A percentile compares a stretch with the other conserved stretches of the same genome.
phyloP scores from a whole-genome alignment of 1,284 basidiomycete species.

The Microbotryum intermedium region DNA sequence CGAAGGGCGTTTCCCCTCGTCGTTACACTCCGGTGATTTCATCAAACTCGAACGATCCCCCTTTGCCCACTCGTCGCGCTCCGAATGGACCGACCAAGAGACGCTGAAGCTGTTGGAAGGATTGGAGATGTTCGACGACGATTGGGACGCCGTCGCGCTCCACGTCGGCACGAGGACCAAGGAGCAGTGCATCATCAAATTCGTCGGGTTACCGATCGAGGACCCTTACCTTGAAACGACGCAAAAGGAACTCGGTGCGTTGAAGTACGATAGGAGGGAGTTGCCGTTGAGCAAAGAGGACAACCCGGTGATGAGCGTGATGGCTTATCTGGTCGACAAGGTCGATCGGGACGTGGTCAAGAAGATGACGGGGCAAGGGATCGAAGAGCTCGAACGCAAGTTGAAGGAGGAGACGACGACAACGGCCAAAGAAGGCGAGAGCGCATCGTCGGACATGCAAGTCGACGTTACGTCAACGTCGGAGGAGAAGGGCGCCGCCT shows the following conservation, averaged over 20 bases:
- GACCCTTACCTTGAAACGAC: slow-evolving; percentile 61
- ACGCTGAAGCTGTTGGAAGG: slow-evolving; percentile 80
- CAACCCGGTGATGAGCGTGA: slow-evolving; percentile 97
- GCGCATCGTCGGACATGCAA: slow-evolving; percentile 1
- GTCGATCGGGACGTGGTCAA: slow-evolving; percentile 85
- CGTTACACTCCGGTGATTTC: slow-evolving; percentile 96
- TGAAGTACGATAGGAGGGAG: slow-evolving; percentile 57
- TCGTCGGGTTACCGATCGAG: slow-evolving; percentile 93
- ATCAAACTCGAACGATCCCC: slow-evolving; percentile 62
- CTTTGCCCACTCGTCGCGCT: slow-evolving; percentile 47
- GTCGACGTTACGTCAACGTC: slow-evolving; percentile 2
- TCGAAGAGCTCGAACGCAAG: slow-evolving; percentile 55
- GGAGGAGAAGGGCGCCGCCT: not conserved
- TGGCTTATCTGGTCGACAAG: slow-evolving; percentile 82
- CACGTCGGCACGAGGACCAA: slow-evolving; percentile 85
- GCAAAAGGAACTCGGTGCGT: slow-evolving; percentile 57
- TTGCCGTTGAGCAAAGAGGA: slow-evolving; percentile 90
- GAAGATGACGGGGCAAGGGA: slow-evolving; percentile 82
- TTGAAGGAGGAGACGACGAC: slow-evolving; percentile 50
- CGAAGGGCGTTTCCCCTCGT: slow-evolving; percentile 89
- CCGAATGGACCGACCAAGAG: slow-evolving; percentile 82
- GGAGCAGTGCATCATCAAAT: slow-evolving; percentile 91
- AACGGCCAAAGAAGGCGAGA: slow-evolving; percentile 48
- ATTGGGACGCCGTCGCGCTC: slow-evolving; percentile 84
- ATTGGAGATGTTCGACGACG: slow-evolving; percentile 96